Base-by-base conservation (phyloP, 2,329 filamentous ascomycete genomes). In the Apiospora malaysiana region DNA sequence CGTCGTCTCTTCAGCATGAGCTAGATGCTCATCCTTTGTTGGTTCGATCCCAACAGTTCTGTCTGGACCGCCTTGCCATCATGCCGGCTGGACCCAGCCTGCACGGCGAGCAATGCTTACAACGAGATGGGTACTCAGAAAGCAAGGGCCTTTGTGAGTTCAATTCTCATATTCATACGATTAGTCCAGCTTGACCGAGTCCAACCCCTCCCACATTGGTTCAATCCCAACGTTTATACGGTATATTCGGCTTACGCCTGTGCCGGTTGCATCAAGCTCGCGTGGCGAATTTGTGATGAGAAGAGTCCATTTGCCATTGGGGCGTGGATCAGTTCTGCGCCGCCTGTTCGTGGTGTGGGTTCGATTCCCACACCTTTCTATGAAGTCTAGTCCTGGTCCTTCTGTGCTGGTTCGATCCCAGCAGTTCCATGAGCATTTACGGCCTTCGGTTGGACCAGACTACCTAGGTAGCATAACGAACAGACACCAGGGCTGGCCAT, bases 11-110 rank as follows among this genome's bases (percentile, higher is more conserved):
- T 32, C 6, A 6, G 32, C 32, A 32, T 32, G 32, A 32, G 32
- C 6, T 32, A 32, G 32, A 32, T 51, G 47, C 23, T 51, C 47
- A 4, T 32, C 25, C 8, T 56, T 27, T 56, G 49, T 14, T 56
- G 49, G 49, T 56, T 56, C 49, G 27, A 32, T 32, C 49, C 49
- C 49, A 56, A 14, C 49, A 56, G 25, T 56, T 56, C 16, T 56
- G 21, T 25, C 40, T 42, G 40, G 5, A 42, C 40, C 40, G 8
- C 12, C 12, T 42, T 12, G n/a, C 47, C 47, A 25, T 12, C 47
- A 25, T 49, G 7, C 23, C 25, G 32, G 5, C 25, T 56, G 5
- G 9, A 16, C 49, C 49, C 23, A 23, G 6, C 12, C 8, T 51
- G 12, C 47, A 51, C 9, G 47, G 10, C 47, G 25, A 51, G 9